Percentiles rank a stretch among this genome's conserved stretches.
phyloP scores from a whole-genome alignment of 177 flowering plant genomes.

The Telopea speciosissima region DNA sequence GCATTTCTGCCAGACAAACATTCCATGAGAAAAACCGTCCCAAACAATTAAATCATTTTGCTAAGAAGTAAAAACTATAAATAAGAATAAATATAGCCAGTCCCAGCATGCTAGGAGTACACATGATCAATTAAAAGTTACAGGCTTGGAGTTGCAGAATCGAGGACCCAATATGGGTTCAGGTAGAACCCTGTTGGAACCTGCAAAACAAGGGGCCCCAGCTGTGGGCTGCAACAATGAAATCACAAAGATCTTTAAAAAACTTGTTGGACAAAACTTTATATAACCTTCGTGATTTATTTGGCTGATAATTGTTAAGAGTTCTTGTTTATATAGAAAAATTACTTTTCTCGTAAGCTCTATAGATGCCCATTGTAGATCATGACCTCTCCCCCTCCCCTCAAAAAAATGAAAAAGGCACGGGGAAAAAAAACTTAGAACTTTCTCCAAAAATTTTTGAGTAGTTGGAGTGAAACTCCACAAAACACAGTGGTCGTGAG shows the following conservation, averaged over 20 bases:
- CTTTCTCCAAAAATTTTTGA: too few relatives aligned
- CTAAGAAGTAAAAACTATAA: background rate
- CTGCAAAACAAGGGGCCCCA: background rate
- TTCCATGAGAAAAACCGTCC: background rate
- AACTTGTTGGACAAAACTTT: too few relatives aligned
- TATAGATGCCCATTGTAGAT: background rate
- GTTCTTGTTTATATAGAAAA: too few relatives aligned
- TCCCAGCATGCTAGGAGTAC: background rate
- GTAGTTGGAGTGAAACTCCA: too few relatives aligned
- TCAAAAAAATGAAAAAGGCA: too few relatives aligned
- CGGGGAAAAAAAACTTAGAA: too few relatives aligned
- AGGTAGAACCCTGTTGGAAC: background rate
- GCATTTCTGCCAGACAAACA: slow-evolving; percentile 38
- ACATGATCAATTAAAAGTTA: too few relatives aligned
- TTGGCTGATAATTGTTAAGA: background rate
- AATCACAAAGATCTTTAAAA: background rate
- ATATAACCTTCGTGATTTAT: too few relatives aligned
- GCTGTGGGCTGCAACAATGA: background rate
- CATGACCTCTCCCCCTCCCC: background rate
- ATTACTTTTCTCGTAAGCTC: background rate
- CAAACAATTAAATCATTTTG: background rate
- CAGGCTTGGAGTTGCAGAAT: background rate
- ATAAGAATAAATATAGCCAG: background rate
- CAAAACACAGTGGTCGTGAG: too few relatives aligned
- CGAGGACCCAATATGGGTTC: background rate